Evolutionary conservation across 495 filamentous ascomycete genomes (phyloP), one percentile per base, ranked within the genome.

Genomic region (Antarctomyces pellizariae): DNA sequence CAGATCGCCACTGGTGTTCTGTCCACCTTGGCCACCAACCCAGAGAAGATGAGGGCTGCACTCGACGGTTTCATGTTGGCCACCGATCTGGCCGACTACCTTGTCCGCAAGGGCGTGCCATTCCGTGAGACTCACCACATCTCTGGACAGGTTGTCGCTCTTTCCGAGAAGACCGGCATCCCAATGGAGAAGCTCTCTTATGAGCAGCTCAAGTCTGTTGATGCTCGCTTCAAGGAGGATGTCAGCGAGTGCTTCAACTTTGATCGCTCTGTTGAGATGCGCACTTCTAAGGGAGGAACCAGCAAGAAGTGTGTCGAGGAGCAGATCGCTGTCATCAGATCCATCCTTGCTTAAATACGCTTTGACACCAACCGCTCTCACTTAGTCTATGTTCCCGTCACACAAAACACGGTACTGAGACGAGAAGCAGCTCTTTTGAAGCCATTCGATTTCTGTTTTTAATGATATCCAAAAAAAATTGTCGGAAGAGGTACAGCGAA

Each of bases 111-210:
- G 59, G 78, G 79, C 18, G 75, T 86, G 12, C 72, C 71, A 5
- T 77, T 76, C 56, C 51, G 71, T 11, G 75, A 90, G 54, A 77
- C 79, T 1, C 80, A 91, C 54, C 80, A 90, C 50, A 82, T 91
- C 45, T 75, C 72, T 2, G 84, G 84, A 7, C 66, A 64, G 21
- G 63, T 77, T 5, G 83, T 92, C 8, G 67, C 69, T 19, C 49
- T 30, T 10, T 49, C 49, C 0, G 82, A 91, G 55, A 50, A 73
- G 37, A 54, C 59, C 20, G 59, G 56, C 14, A 55, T 64, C 3
- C 62, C 71, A 25, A 93, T 91, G 68, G 72, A 89, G 45, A 58
- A 72, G 39, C 56, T 92, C 5, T 58, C 58, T 0, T 55, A 71
- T 19, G 57, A 69, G 41, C 66, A 76, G 43, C 54, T 91, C 27